Percentiles rank a stretch among this genome's conserved stretches.
These are phyloP conservation scores for Pulveroboletus sp. DNA, from an alignment of 768 basidiomycete genomes.

Conservation along the genomic window DNA sequence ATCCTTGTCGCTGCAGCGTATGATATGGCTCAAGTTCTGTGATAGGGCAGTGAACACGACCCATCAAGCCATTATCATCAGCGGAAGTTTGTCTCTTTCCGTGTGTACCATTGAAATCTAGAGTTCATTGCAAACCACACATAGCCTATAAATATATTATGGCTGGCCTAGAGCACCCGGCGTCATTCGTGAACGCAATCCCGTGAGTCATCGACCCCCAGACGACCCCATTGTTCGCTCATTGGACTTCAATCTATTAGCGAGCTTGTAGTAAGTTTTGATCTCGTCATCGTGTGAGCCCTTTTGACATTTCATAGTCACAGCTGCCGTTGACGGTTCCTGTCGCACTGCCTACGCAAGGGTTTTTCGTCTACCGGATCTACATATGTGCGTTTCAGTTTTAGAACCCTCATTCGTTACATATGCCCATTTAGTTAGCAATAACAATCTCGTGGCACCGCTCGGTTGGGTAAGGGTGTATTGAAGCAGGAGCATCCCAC, in stretches of 20 bases:
- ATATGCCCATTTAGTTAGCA: not conserved
- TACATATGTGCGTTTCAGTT: too few species aligned
- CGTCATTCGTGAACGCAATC: not conserved
- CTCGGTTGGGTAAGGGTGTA: not conserved
- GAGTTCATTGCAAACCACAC: not conserved
- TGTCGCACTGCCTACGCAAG: too few species aligned
- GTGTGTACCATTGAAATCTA: not conserved
- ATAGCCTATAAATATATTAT: constrained; percentile 10
- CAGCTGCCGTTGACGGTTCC: constrained; percentile 1
- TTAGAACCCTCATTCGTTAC: too few species aligned
- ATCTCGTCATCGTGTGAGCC: not conserved
- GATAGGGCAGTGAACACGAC: constrained; percentile 8
- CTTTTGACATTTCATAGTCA: not conserved
- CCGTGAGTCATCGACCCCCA: constrained; percentile 2
- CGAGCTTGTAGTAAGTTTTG: constrained; percentile 2
- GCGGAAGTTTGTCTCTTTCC: constrained; percentile 7
- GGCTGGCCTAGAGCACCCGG: not conserved
- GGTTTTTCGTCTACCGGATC: too few species aligned
- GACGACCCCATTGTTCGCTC: not conserved
- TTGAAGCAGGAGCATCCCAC: too few species aligned
- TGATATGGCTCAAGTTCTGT: not conserved
- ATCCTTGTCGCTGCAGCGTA: too few species aligned
- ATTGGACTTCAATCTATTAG: not conserved
- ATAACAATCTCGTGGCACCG: not conserved
- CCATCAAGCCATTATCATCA: constrained; percentile 6